Evolutionary conservation across 345 rosid species (phyloP).

Genomic region (Balakata baccata): DNA sequence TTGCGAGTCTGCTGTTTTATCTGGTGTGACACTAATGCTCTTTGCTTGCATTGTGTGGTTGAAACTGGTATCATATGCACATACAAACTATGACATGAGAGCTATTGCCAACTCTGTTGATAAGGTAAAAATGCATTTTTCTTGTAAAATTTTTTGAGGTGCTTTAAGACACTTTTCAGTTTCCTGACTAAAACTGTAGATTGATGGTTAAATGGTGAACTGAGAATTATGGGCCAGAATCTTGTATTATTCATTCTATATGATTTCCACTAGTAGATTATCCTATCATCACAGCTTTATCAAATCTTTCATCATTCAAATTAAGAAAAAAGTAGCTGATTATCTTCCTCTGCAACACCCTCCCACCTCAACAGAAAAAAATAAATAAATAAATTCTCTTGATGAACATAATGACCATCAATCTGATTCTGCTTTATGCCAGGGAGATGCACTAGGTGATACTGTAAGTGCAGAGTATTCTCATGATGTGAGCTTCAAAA

Average conservation of each 20-base stretch:
- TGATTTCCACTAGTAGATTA: neutral
- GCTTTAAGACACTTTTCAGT: neutral
- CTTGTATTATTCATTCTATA: neutral
- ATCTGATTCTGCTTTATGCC: slow-evolving; percentile 23
- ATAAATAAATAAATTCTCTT: neutral
- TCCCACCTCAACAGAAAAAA: no score
- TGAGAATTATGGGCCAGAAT: neutral
- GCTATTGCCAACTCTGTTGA: slow-evolving; percentile 51
- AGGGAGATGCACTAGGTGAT: slow-evolving; percentile 41
- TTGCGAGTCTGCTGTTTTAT: slow-evolving; percentile 83
- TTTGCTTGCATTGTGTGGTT: slow-evolving; percentile 96
- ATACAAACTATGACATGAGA: slow-evolving; percentile 84
- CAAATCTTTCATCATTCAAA: neutral
- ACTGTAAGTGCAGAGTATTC: slow-evolving; percentile 37
- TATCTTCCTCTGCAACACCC: neutral
- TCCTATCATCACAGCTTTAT: neutral
- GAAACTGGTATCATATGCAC: slow-evolving; percentile 91
- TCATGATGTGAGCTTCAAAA: slow-evolving; percentile 56
- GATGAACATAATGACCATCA: neutral
- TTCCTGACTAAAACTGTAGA: neutral
- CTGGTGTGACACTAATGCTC: slow-evolving; percentile 86
- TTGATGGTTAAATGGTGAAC: neutral
- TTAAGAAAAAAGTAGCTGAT: neutral
- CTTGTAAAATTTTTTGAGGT: neutral
- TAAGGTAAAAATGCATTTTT: slow-evolving; percentile 46